phyloP scores from a whole-genome alignment of 2,329 filamentous ascomycete species.

The Colletotrichum gigasporum region DNA sequence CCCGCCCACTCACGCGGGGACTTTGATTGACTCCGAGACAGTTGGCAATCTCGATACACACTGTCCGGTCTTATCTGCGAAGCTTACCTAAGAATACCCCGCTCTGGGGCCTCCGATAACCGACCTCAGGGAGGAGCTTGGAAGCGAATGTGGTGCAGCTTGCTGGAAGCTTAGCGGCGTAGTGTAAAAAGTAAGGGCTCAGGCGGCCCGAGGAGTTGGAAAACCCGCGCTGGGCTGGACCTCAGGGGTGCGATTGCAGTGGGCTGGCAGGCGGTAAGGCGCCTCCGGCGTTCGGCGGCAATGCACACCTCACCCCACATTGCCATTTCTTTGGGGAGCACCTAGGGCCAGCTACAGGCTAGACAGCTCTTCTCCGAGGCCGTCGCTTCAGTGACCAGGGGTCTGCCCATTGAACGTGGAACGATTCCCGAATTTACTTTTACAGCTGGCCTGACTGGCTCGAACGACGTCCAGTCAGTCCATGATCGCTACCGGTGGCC shows the following conservation, averaged over 20 bases:
- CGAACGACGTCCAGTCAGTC: slow-evolving; percentile 28
- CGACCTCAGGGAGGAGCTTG: slow-evolving; percentile 1
- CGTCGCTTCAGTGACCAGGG: slow-evolving; percentile 19
- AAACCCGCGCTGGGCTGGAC: neutral
- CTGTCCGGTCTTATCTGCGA: neutral
- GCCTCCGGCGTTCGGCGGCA: slow-evolving; percentile 27
- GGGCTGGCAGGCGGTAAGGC: neutral
- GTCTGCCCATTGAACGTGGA: slow-evolving; percentile 27
- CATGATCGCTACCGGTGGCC: slow-evolving; percentile 26
- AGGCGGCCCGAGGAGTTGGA: slow-evolving; percentile 1
- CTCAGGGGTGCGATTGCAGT: neutral
- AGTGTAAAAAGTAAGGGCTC: too few relatives aligned
- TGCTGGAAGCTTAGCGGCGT: too few relatives aligned
- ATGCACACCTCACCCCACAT: slow-evolving; percentile 20
- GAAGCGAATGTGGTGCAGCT: too few relatives aligned
- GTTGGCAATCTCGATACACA: neutral
- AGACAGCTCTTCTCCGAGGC: neutral
- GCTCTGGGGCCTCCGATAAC: slow-evolving; percentile 22
- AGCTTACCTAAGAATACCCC: slow-evolving; percentile 7
- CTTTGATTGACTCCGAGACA: neutral
- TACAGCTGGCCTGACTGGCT: slow-evolving; percentile 32
- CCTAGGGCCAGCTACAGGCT: neutral
- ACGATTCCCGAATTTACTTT: slow-evolving; percentile 31
- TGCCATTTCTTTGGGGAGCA: neutral
- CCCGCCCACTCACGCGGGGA: neutral